Evolutionary conservation across 768 basidiomycete species (phyloP).

Genomic region (Hypholoma fasciculare): DNA sequence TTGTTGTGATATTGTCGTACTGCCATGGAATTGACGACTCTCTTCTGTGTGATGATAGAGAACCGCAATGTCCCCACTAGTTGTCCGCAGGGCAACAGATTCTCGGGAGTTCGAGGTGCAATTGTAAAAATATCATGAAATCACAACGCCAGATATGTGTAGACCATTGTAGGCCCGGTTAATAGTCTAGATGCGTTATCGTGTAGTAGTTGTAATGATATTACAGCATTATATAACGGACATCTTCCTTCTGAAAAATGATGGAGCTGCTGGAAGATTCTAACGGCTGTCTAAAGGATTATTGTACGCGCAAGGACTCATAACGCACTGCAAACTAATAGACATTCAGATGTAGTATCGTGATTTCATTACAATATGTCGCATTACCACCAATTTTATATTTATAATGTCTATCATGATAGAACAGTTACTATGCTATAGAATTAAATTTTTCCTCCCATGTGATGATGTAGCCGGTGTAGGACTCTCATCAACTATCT

Average conservation of each 20-base stretch:
- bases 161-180: not conserved
- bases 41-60: not conserved
- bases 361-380: not conserved
- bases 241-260: not conserved
- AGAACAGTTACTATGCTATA: not conserved
- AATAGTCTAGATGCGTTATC: not conserved
- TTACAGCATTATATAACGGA: not conserved
- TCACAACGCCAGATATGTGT: not conserved
- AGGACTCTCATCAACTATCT: not conserved
- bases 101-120: conserved; percentile 2
- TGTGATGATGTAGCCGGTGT: not conserved
- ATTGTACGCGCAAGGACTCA: too few relatives aligned
- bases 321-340: not conserved
- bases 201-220: not conserved
- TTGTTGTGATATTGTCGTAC: not conserved
- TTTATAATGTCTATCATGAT: not conserved
- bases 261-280: not conserved
- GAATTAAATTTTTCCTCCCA: not conserved
- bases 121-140: too few relatives aligned
- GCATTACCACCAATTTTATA: not conserved
- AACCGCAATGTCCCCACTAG: not conserved
- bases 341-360: not conserved
- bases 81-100: conserved; percentile 5
- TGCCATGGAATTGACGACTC: not conserved
- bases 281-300: too few relatives aligned